Percentiles rank a stretch among this genome's conserved stretches.
Evolutionary conservation across 257 asterid genomes (phyloP).

Genomic region (Coffea canephora): DNA sequence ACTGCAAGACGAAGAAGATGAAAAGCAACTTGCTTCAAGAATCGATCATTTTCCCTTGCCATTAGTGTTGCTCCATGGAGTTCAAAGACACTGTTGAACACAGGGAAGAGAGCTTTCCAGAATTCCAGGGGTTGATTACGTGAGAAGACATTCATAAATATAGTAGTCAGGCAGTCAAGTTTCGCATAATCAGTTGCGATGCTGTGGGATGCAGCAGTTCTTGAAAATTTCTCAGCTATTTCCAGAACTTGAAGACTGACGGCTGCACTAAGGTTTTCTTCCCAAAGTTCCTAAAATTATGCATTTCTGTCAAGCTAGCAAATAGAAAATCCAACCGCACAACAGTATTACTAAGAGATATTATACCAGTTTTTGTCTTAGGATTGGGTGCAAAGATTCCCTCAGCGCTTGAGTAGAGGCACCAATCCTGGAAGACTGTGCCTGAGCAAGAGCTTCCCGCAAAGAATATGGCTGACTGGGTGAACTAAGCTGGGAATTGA

Average conservation of each 20-base stretch:
- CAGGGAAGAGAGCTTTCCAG: conserved; percentile 92
- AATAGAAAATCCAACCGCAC: background rate
- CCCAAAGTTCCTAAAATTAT: conserved; percentile 92
- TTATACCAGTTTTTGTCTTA: conserved; percentile 93
- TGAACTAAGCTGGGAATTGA: conserved; percentile 92
- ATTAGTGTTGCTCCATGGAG: conserved; percentile 94
- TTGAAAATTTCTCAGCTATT: conserved; percentile 78
- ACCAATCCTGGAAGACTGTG: conserved; percentile 96
- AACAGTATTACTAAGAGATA: background rate
- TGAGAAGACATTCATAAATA: conserved; percentile 77
- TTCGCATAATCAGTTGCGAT: conserved; percentile 97
- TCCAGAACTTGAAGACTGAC: conserved; percentile 92
- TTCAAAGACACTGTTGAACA: conserved; percentile 72
- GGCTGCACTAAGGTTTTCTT: conserved; percentile 95
- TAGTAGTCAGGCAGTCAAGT: conserved; percentile 91
- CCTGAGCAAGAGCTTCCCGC: conserved; percentile 98
- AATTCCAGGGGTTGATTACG: conserved; percentile 85
- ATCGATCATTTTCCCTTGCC: conserved; percentile 99
- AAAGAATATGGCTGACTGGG: conserved; percentile 98
- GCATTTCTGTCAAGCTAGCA: conserved; percentile 6
- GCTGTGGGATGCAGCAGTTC: conserved; percentile 68
- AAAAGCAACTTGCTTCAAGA: conserved; percentile 92
- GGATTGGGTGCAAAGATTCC: conserved; percentile 91
- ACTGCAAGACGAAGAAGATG: conserved; percentile 97
- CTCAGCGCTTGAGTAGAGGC: conserved; percentile 91